Conservation (phyloP, 2,329 filamentous ascomycete genomes). For the Diatrype stigma region DNA sequence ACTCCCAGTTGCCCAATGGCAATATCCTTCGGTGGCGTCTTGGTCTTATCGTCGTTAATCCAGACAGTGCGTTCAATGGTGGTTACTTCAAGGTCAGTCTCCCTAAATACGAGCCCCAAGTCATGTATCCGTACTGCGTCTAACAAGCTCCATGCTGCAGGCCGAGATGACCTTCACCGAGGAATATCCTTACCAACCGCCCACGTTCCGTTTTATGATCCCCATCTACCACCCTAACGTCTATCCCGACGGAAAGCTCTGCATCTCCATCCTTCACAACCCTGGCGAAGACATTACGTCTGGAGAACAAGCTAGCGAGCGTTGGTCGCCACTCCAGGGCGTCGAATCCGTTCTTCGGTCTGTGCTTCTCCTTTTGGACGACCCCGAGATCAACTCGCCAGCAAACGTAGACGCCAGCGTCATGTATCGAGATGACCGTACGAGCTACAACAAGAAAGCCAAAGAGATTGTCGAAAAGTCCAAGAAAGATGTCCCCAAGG, state of each 20-base stretch:
- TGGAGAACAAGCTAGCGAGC: constrained; percentile 82
- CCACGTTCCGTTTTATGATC: constrained; percentile 77
- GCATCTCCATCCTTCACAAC: constrained; percentile 92
- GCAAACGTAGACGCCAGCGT: constrained; percentile 94
- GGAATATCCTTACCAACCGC: constrained; percentile 87
- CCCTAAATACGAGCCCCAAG: background rate
- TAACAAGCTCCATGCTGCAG: constrained; percentile 29
- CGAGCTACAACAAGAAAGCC: constrained; percentile 66
- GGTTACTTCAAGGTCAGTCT: constrained; percentile 74
- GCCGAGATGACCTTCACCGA: constrained; percentile 81
- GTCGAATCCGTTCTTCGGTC: constrained; percentile 94
- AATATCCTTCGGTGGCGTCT: constrained; percentile 86
- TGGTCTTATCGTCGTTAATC: constrained; percentile 87
- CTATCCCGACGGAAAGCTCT: constrained; percentile 83
- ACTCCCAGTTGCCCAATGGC: constrained; percentile 63
- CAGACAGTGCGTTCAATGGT: constrained; percentile 86
- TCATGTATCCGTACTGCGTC: background rate
- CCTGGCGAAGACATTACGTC: constrained; percentile 92
- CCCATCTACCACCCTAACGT: constrained; percentile 91
- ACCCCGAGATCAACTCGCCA: constrained; percentile 87
- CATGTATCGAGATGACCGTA: constrained; percentile 70
- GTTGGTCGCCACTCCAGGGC: constrained; percentile 90
- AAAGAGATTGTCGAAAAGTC: constrained; percentile 66
- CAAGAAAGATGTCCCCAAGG: constrained; percentile 73
- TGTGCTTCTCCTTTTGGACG: constrained; percentile 85